Percentiles rank a stretch among this genome's conserved stretches.
Evolutionary conservation across 352 stramenopile species (phyloP).

Genomic region (Phytophthora sp.): DNA sequence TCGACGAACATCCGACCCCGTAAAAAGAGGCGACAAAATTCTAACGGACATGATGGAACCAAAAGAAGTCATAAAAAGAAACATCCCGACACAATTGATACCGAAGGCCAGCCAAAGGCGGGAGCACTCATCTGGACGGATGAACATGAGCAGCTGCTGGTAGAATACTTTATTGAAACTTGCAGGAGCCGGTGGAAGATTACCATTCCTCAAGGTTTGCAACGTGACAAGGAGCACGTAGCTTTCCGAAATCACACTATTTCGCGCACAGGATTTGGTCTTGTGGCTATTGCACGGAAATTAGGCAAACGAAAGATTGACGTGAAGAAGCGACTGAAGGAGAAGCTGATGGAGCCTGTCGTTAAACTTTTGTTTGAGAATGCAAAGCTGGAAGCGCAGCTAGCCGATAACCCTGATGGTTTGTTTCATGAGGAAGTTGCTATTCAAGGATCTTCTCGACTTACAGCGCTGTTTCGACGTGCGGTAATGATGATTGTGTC

Average conservation of each 20-base stretch:
- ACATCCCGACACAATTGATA: not conserved
- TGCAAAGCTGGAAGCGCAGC: slow-evolving; percentile 59
- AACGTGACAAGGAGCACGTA: slow-evolving; percentile 56
- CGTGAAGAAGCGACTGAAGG: slow-evolving; percentile 80
- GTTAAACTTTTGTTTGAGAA: slow-evolving; percentile 62
- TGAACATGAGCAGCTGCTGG: slow-evolving; percentile 55
- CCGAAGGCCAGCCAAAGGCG: slow-evolving; percentile 11
- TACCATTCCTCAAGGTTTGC: slow-evolving; percentile 60
- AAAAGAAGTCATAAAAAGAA: slow-evolving; percentile 29
- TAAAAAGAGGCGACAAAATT: slow-evolving; percentile 33
- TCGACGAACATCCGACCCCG: slow-evolving; percentile 52
- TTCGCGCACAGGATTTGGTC: slow-evolving; percentile 61
- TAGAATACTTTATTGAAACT: slow-evolving; percentile 76
- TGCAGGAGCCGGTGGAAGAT: slow-evolving; percentile 71
- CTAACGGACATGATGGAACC: not conserved
- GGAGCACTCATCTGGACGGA: slow-evolving; percentile 58
- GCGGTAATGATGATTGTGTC: slow-evolving; percentile 85
- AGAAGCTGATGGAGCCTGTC: slow-evolving; percentile 65
- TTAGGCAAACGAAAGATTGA: slow-evolving; percentile 76
- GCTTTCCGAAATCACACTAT: slow-evolving; percentile 71
- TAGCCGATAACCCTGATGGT: slow-evolving; percentile 47
- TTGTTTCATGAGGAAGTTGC: slow-evolving; percentile 72
- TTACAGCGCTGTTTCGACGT: slow-evolving; percentile 79
- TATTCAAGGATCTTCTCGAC: slow-evolving; percentile 55
- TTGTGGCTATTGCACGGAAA: slow-evolving; percentile 68